phyloP scores from a whole-genome alignment of 2,329 filamentous ascomycete species.

The Claviceps capensis region DNA sequence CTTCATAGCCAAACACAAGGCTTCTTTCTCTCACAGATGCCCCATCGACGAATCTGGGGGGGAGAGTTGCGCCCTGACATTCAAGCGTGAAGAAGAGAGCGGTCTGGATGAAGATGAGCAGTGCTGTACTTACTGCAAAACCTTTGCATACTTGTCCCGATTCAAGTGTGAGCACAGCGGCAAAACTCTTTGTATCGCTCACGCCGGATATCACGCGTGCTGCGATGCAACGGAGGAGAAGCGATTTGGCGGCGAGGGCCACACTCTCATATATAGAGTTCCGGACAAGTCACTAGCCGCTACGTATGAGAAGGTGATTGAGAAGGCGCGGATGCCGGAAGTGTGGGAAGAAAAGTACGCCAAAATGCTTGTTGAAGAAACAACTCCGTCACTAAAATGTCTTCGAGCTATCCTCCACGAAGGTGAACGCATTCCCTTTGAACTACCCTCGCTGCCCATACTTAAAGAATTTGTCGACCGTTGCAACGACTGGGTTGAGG shows the following conservation, averaged over 20 bases:
- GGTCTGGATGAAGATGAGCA: conserved; percentile 86
- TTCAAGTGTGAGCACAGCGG: conserved; percentile 73
- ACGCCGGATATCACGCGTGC: conserved; percentile 70
- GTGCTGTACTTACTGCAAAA: conserved; percentile 87
- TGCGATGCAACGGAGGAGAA: conserved; percentile 56
- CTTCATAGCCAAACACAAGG: conserved; percentile 54
- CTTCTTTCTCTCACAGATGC: conserved; percentile 40
- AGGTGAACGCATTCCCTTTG: conserved; percentile 91
- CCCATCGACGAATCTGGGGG: conserved; percentile 27
- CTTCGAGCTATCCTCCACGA: conserved; percentile 76
- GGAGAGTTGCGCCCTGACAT: conserved; percentile 43
- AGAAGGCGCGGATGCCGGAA: conserved; percentile 77
- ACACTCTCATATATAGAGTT: conserved; percentile 66
- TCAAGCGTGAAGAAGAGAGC: conserved; percentile 57
- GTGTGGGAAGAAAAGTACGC: conserved; percentile 85
- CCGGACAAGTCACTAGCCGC: conserved; percentile 54
- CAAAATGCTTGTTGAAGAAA: conserved; percentile 68
- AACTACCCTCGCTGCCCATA: conserved; percentile 67
- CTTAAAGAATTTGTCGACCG: conserved; percentile 84
- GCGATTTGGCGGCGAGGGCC: conserved; percentile 55
- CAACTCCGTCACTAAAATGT: conserved; percentile 72
- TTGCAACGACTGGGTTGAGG: conserved; percentile 96
- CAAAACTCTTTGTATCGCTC: conserved; percentile 69
- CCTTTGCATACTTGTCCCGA: conserved; percentile 79
- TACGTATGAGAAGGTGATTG: conserved; percentile 61